A percentile compares a stretch with the other conserved stretches of the same genome.
Conservation (phyloP, 1,284 basidiomycete genomes). For the Naganishia albida region DNA sequence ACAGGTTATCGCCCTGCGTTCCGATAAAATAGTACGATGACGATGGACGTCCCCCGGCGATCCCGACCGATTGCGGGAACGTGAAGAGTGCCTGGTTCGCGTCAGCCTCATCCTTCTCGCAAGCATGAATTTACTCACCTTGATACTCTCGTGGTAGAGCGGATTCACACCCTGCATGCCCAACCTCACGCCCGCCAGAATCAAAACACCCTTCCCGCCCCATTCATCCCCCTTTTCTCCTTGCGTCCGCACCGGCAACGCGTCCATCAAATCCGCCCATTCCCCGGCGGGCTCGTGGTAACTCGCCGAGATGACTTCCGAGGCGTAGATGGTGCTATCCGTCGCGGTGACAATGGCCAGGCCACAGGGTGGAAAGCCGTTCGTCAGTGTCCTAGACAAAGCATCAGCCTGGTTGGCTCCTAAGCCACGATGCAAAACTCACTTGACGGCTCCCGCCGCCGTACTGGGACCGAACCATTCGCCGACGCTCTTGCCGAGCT, state of each 20-base stretch:
- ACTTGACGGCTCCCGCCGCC: constrained; percentile 92
- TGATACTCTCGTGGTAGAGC: constrained; percentile 89
- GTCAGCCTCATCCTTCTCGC: neutral
- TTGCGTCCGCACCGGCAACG: constrained; percentile 29
- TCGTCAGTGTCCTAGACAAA: constrained; percentile 67
- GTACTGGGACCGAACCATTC: constrained; percentile 98
- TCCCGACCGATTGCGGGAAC: constrained; percentile 92
- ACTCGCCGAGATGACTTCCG: constrained; percentile 81
- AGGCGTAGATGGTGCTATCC: constrained; percentile 81
- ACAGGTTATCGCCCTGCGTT: constrained; percentile 80
- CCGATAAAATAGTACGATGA: constrained; percentile 98
- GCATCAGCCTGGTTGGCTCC: constrained; percentile 16
- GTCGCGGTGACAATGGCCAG: constrained; percentile 79
- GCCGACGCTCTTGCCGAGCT: constrained; percentile 90
- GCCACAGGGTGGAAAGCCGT: constrained; percentile 75
- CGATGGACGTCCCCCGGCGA: constrained; percentile 90
- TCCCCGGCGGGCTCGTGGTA: constrained; percentile 53
- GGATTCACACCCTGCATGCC: constrained; percentile 93
- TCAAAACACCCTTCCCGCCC: constrained; percentile 81
- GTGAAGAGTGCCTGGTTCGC: constrained; percentile 72
- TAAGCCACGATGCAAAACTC: constrained; percentile 42
- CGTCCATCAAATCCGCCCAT: constrained; percentile 36
- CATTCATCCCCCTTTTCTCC: constrained; percentile 55
- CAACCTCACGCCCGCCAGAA: constrained; percentile 81
- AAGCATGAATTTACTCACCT: constrained; percentile 60